Evolutionary conservation across 192 early-diverging fungal genomes (phyloP).

Genomic region (Rhizophagus prolifer): DNA sequence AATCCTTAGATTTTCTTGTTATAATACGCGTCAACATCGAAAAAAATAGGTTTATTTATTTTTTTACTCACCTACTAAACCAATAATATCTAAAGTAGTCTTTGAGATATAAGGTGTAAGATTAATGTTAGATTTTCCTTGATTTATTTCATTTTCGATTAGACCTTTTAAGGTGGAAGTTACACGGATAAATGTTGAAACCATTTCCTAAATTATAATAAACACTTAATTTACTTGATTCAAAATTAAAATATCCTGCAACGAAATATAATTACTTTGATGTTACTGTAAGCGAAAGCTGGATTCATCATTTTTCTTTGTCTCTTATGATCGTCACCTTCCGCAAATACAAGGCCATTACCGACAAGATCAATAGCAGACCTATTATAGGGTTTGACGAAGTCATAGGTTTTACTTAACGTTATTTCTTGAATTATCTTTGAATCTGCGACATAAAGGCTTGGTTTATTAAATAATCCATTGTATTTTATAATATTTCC

Average conservation of each 20-base stretch:
- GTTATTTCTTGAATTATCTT: slow-evolving; percentile 47
- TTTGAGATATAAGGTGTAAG: slow-evolving; percentile 39
- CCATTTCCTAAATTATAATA: slow-evolving; percentile 8
- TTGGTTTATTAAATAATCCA: slow-evolving; percentile 41
- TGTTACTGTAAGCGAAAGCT: slow-evolving; percentile 43
- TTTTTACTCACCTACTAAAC: slow-evolving; percentile 32
- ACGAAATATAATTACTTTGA: slow-evolving; percentile 38
- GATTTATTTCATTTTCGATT: slow-evolving; percentile 33
- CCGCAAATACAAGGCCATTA: slow-evolving; percentile 49
- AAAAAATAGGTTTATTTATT: not conserved
- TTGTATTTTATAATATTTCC: slow-evolving; percentile 50
- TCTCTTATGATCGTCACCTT: slow-evolving; percentile 48
- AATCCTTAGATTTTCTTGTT: slow-evolving; percentile 38
- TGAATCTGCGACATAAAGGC: slow-evolving; percentile 50
- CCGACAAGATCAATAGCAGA: slow-evolving; percentile 42
- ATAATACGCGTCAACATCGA: not conserved
- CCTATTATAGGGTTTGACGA: slow-evolving; percentile 35
- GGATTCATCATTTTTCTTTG: slow-evolving; percentile 62
- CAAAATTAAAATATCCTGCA: no score
- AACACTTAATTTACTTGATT: no score
- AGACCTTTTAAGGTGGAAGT: slow-evolving; percentile 35
- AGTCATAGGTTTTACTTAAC: slow-evolving; percentile 46
- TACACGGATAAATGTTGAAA: slow-evolving; percentile 35
- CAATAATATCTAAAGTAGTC: slow-evolving; percentile 51
- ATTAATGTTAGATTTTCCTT: slow-evolving; percentile 34